Evolutionary conservation across 306 rosid genomes (phyloP).

Genomic region (Mimosa pudica): DNA sequence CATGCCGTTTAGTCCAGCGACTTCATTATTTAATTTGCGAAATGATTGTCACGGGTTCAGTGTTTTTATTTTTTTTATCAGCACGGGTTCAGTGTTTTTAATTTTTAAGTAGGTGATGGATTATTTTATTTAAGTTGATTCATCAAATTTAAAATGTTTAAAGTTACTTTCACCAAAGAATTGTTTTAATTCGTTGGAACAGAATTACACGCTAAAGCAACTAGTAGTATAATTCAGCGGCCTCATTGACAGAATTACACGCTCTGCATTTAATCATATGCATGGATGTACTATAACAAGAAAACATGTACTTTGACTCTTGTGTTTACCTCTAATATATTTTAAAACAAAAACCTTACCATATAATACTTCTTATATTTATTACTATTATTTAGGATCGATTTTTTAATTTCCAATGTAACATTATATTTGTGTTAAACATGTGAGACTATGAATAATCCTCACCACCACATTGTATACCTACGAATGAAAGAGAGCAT

Average conservation of each 20-base stretch:
- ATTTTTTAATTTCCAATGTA: too few species aligned
- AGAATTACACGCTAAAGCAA: neutral
- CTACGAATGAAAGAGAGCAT: neutral
- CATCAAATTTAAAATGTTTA: neutral
- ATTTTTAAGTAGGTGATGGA: neutral
- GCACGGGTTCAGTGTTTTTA: neutral
- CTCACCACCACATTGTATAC: too few species aligned
- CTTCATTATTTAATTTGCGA: too few species aligned
- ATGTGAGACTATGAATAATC: too few species aligned
- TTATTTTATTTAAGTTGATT: neutral
- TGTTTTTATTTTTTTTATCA: neutral
- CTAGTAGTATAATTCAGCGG: neutral
- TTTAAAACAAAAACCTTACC: too few species aligned
- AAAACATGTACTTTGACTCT: too few species aligned
- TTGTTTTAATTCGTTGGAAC: neutral
- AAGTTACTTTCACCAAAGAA: neutral
- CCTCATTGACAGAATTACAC: neutral
- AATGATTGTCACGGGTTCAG: neutral
- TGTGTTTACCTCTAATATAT: too few species aligned
- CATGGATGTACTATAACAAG: too few species aligned
- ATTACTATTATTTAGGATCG: too few species aligned
- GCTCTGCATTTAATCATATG: too few species aligned
- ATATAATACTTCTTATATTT: too few species aligned
- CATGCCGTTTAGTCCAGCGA: neutral
- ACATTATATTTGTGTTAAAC: too few species aligned